Conservation (phyloP, 1,284 basidiomycete genomes). For the Hypsizygus ulmarius region DNA sequence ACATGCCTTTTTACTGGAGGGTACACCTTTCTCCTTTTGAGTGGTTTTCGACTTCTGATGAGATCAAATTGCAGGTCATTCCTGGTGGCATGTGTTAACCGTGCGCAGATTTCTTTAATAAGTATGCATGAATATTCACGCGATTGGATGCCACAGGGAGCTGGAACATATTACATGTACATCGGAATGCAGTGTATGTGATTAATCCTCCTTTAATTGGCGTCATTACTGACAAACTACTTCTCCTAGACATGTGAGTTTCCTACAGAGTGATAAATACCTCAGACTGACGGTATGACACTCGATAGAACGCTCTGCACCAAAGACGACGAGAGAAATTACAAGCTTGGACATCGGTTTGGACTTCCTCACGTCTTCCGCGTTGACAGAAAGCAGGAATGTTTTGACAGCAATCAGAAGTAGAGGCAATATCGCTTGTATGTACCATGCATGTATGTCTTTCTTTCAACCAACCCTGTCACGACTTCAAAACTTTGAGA, state of each 20-base stretch:
- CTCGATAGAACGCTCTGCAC: conserved; percentile 48
- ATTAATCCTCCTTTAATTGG: not conserved
- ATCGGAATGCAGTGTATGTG: conserved; percentile 59
- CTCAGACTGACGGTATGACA: conserved; percentile 6
- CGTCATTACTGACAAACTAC: conserved; percentile 4
- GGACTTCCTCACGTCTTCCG: conserved; percentile 44
- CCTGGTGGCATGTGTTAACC: conserved; percentile 74
- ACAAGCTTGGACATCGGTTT: conserved; percentile 35
- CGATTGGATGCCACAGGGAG: conserved; percentile 35
- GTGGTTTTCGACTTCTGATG: not conserved
- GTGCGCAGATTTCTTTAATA: conserved; percentile 26
- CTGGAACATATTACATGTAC: conserved; percentile 60
- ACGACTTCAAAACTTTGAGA: no score
- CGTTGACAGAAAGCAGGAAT: conserved; percentile 12
- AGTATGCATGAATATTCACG: conserved; percentile 8
- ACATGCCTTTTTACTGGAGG: conserved; percentile 61
- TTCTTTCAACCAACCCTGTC: no score
- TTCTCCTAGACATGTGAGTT: conserved; percentile 45
- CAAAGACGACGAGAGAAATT: conserved; percentile 56
- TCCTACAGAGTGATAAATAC: not conserved
- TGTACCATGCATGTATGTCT: not conserved
- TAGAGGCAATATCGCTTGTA: conserved; percentile 4
- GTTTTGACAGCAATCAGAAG: conserved; percentile 10
- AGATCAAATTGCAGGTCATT: conserved; percentile 44
- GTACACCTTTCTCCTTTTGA: conserved; percentile 26